These are phyloP conservation scores for Phalaenopsis hybrid DNA, from an alignment of 116 monocot genomes.

Conservation along the genomic window DNA sequence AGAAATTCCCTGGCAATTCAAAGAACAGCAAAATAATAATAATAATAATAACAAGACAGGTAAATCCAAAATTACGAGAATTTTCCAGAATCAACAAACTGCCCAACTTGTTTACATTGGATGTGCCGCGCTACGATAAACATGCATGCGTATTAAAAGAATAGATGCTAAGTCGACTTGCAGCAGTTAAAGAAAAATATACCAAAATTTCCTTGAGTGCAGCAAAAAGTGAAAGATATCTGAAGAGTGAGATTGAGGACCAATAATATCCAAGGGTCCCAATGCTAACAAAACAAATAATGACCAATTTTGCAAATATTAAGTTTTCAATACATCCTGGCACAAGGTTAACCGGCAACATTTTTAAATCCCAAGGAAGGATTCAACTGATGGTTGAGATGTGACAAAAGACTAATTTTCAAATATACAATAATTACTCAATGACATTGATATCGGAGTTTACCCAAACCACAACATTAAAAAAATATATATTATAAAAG, in stretches of 20 bases:
- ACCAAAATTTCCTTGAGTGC: neutral
- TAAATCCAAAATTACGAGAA: neutral
- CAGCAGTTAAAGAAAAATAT: neutral
- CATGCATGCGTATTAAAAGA: neutral
- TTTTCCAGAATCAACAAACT: slow-evolving; percentile 4
- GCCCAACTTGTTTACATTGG: too few relatives aligned
- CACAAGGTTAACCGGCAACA: neutral
- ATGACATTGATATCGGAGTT: neutral
- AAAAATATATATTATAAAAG: too few relatives aligned
- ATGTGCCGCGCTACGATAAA: neutral
- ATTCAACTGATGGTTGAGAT: neutral
- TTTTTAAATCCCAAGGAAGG: neutral
- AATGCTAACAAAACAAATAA: neutral
- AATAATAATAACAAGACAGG: neutral
- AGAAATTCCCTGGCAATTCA: slow-evolving; percentile 65
- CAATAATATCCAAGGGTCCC: neutral
- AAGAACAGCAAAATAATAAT: neutral
- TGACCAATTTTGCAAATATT: neutral
- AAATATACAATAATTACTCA: neutral
- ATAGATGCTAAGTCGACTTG: neutral
- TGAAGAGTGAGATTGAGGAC: neutral
- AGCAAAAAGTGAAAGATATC: neutral
- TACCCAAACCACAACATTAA: neutral
- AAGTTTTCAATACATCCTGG: neutral
- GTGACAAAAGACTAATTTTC: neutral